Evolutionary conservation across 257 asterid species (phyloP).

Genomic region (Catharanthus roseus): DNA sequence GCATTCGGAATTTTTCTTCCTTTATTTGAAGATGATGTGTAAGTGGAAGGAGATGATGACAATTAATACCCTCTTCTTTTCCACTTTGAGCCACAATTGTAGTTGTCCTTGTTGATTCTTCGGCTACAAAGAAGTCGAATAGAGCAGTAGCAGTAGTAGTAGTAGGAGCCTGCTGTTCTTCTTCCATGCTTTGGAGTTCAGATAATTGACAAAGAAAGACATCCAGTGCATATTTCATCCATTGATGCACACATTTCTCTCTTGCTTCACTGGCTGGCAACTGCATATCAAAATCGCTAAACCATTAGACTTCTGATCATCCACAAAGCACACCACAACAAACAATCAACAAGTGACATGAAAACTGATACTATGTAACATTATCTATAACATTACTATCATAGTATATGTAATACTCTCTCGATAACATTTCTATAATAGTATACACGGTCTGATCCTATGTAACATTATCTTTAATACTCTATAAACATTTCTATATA

Average conservation of each 20-base stretch:
- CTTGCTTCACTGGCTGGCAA: constrained; percentile 67
- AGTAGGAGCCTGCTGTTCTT: constrained; percentile 11
- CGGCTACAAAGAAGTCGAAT: constrained; percentile 13
- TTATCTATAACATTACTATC: too few species aligned
- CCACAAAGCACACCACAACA: too few species aligned
- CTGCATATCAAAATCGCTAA: constrained; percentile 31
- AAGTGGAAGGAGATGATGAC: background rate
- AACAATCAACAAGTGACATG: too few species aligned
- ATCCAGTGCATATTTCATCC: constrained; percentile 96
- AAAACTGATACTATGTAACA: too few species aligned
- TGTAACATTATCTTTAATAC: too few species aligned
- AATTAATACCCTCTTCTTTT: constrained; percentile 3
- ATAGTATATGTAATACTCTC: too few species aligned
- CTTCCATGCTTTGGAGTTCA: constrained; percentile 12
- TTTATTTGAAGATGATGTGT: constrained; percentile 15
- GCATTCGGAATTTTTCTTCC: constrained; percentile 18
- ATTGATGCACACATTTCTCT: constrained; percentile 52
- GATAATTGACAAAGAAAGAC: constrained; percentile 38
- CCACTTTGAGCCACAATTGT: constrained; percentile 12
- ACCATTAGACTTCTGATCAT: constrained; percentile 18
- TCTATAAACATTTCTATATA: too few species aligned
- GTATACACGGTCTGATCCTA: too few species aligned
- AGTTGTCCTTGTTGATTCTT: constrained; percentile 13
- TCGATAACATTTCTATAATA: too few species aligned
- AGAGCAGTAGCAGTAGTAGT: background rate